These are phyloP conservation scores for Cyclotella cryptica DNA, from an alignment of 108 stramenopile species.

Conservation along the genomic window DNA sequence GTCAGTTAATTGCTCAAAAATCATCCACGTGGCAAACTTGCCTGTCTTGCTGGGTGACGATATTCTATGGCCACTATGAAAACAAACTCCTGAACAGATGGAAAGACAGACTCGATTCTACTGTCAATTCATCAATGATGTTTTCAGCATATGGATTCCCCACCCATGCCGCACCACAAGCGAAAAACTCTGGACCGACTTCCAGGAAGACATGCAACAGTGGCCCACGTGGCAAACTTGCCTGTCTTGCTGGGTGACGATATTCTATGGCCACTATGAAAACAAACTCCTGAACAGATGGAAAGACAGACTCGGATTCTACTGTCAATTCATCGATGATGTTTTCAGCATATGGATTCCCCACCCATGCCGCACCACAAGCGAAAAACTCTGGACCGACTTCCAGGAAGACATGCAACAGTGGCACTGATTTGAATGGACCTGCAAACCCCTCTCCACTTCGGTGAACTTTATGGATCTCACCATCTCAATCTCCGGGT, in stretches of 20 bases:
- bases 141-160: conserved; percentile 36
- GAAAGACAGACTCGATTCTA: neutral
- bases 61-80: conserved; percentile 35
- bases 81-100: neutral
- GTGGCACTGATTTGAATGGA: too few relatives aligned
- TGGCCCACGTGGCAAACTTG: too few relatives aligned
- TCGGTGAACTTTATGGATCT: too few relatives aligned
- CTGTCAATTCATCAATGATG: too few relatives aligned
- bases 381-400: conserved; percentile 13
- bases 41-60: conserved; percentile 27
- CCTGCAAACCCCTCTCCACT: too few relatives aligned
- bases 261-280: conserved; percentile 35
- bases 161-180: neutral
- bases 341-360: conserved; percentile 39
- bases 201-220: too few relatives aligned
- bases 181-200: conserved; percentile 15
- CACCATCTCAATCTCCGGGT: too few relatives aligned
- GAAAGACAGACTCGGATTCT: neutral
- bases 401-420: too few relatives aligned
- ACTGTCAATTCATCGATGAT: too few relatives aligned
- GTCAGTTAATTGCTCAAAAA: too few relatives aligned
- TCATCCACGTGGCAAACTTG: too few relatives aligned
- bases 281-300: neutral
- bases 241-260: conserved; percentile 27
- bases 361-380: neutral